phyloP scores from a whole-genome alignment of 129 eudicot species.

The Saposhnikovia divaricata region DNA sequence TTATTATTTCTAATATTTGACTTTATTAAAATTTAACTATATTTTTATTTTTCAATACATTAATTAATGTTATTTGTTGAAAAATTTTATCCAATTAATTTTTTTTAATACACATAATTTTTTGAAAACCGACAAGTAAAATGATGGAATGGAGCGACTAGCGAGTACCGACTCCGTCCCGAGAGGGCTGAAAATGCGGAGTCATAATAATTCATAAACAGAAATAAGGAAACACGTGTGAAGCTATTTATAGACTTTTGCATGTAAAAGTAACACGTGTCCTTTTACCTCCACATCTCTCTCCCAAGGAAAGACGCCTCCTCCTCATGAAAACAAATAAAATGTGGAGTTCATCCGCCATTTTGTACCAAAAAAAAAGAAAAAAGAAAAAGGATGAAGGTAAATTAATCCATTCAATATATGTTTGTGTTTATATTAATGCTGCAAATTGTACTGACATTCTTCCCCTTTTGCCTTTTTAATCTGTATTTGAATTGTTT shows the following conservation, averaged over 20 bases:
- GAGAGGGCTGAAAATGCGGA: background rate
- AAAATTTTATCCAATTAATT: too few species aligned
- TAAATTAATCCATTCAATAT: background rate
- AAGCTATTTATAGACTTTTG: background rate
- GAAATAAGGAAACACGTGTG: background rate
- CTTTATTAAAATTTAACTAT: too few species aligned
- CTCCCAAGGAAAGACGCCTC: background rate
- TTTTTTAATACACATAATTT: too few species aligned
- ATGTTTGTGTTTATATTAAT: background rate
- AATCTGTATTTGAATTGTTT: background rate
- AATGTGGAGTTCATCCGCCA: background rate
- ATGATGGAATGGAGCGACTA: too few species aligned
- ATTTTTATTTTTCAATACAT: too few species aligned
- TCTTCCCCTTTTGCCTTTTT: background rate
- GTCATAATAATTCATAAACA: background rate
- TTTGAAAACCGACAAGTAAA: too few species aligned
- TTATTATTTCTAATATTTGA: too few species aligned
- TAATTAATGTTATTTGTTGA: too few species aligned
- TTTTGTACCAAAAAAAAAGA: background rate
- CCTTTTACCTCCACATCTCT: background rate
- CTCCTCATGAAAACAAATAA: background rate
- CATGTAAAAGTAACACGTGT: background rate
- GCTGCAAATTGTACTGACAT: background rate
- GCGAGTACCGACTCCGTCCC: too few species aligned
- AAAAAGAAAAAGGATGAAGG: background rate